Evolutionary conservation across 2,329 filamentous ascomycete species (phyloP), one percentile per base, ranked within the genome.

Genomic region (Leptosphaerulina australis): DNA sequence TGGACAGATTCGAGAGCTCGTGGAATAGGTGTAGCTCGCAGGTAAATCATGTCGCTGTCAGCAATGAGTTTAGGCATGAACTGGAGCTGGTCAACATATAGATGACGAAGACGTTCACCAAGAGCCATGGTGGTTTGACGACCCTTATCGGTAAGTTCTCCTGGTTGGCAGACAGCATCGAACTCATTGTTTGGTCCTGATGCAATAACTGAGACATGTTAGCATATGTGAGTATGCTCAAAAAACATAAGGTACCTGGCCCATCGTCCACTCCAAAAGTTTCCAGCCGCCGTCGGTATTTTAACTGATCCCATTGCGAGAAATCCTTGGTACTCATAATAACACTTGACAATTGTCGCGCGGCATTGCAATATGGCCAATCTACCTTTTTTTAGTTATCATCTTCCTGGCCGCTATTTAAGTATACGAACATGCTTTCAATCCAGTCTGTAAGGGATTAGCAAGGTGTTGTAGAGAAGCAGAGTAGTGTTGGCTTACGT

Each of bases 331-430:
- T 81, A 29, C 76, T 76, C 56, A 84, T 77, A 18, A 86, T 80
- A 52, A 83, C 80, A 51, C 83, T 82, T 20, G 80, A 83, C 69
- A 97, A 81, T 59, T 87, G 86, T 51, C 84, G 83, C 17, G 88
- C 89, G 46, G 87, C 84, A 58, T 83, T 83, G 76, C 94, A 99
- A 75, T 97, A 97, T 1, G 94, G 91, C 94, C 94, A 99, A 74
- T 85, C 81, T 80, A 58, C 34, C n/a, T 44, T 33, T 26, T 45
- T 2, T 41, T 26, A 48, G 12, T 18, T 14, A 33, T 8, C 7
- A 4, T 3, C 9, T 17, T 4, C 18, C 30, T 4, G 5, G 11
- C 5, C 10, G 5, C 18, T 10, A 20, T 33, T 11, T 5, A 17
- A 3, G 2, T 18, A 4, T 11, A 28, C 68, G 46, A 61, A 73